A percentile compares a stretch with the other conserved stretches of the same genome.
These are phyloP conservation scores for Cystobasidium tubakii DNA, from an alignment of 768 basidiomycete species.

Conservation along the genomic window DNA sequence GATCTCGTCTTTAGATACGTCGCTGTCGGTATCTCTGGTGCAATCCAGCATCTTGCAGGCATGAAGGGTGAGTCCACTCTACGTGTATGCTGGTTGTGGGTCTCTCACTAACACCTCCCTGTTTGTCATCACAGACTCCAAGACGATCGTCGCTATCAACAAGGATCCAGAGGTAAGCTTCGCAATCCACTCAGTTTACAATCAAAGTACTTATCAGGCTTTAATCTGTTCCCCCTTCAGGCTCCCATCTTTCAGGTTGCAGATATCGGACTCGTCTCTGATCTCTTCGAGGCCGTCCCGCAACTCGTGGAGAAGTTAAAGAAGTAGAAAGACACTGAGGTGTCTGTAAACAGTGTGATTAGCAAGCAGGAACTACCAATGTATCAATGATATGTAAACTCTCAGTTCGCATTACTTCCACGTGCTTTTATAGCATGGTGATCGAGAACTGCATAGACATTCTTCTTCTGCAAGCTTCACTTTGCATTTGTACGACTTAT, in stretches of 20 bases:
- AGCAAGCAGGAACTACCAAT: too few relatives aligned
- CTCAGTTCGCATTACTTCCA: too few relatives aligned
- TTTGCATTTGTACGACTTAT: too few relatives aligned
- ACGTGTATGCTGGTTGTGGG: not conserved
- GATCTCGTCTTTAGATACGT: slow-evolving; percentile 66
- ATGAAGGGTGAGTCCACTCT: slow-evolving; percentile 69
- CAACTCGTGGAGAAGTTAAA: slow-evolving; percentile 50
- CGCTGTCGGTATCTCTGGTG: slow-evolving; percentile 93
- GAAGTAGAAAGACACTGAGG: slow-evolving; percentile 1
- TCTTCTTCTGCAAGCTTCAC: too few relatives aligned
- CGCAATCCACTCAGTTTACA: not conserved
- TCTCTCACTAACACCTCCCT: not conserved
- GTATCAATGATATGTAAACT: too few relatives aligned
- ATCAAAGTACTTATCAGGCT: not conserved
- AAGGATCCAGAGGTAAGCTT: slow-evolving; percentile 58
- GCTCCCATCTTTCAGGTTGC: slow-evolving; percentile 99
- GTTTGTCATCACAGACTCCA: not conserved
- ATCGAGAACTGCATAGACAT: too few relatives aligned
- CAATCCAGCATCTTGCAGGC: slow-evolving; percentile 96
- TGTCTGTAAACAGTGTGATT: too few relatives aligned
- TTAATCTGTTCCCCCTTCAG: slow-evolving; percentile 69
- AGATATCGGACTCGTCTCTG: slow-evolving; percentile 86
- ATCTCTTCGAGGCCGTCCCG: slow-evolving; percentile 86
- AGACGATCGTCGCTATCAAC: slow-evolving; percentile 83
- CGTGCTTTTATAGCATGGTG: too few relatives aligned